phyloP scores from a whole-genome alignment of 176 grass and related monocot species.

The Oryza glumipatula region DNA sequence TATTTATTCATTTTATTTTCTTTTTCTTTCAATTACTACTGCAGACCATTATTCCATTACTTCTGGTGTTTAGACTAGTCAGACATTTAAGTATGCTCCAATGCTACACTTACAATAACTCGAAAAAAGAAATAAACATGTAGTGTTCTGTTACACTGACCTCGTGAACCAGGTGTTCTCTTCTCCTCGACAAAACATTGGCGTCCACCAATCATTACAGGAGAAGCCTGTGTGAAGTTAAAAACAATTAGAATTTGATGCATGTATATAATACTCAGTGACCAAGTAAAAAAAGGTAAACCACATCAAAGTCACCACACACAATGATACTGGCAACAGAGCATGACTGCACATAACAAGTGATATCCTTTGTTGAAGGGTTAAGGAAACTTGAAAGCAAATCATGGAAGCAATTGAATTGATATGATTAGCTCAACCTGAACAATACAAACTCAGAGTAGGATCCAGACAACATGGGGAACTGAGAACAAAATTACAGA shows the following conservation, averaged over 20 bases:
- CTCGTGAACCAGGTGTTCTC: conserved; percentile 65
- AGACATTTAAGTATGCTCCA: not conserved
- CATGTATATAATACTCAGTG: not conserved
- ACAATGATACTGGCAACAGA: not conserved
- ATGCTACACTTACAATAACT: conserved; percentile 1
- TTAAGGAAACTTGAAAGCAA: not conserved
- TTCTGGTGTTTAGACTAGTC: not conserved
- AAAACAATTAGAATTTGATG: conserved; percentile 29
- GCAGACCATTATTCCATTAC: not conserved
- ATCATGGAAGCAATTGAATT: not conserved
- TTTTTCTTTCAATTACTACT: not conserved
- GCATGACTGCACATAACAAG: not conserved
- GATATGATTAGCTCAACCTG: not conserved
- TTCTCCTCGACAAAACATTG: conserved; percentile 85
- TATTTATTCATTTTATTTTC: not conserved
- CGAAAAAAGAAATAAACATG: not conserved
- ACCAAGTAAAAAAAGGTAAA: conserved; percentile 12
- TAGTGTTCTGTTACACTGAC: conserved; percentile 46
- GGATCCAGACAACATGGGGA: not conserved
- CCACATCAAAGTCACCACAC: conserved; percentile 6
- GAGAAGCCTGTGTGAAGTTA: conserved; percentile 66
- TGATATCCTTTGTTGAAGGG: not conserved
- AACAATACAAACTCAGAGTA: not conserved
- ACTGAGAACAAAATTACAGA: not conserved
- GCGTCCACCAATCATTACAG: conserved; percentile 67